These are phyloP conservation scores for Colletotrichum aenigma DNA, from an alignment of 2,329 filamentous ascomycete species.

Conservation along the genomic window DNA sequence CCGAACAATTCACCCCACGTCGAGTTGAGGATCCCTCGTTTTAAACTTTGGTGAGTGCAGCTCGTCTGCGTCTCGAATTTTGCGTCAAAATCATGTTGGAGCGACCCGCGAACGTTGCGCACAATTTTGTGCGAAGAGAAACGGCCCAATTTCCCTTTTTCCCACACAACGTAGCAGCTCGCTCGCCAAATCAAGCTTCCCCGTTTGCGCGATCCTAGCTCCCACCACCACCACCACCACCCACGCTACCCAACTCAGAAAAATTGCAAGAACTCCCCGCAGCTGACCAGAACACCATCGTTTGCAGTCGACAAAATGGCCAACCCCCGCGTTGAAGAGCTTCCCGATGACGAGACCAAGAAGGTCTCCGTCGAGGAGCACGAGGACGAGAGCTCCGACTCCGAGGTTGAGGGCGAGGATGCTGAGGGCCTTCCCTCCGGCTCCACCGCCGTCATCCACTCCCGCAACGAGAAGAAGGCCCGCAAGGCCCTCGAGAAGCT, in stretches of 20 bases:
- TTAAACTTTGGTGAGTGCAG: conserved; percentile 39
- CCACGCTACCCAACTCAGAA: background rate
- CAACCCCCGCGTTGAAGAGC: conserved; percentile 97
- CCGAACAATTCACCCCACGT: conserved; percentile 6
- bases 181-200: conserved; percentile 17
- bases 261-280: background rate
- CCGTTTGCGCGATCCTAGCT: conserved; percentile 18
- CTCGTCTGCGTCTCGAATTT: background rate
- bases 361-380: conserved; percentile 80
- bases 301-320: conserved; percentile 71
- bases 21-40: conserved; percentile 28
- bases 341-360: conserved; percentile 88
- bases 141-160: conserved; percentile 4
- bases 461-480: conserved; percentile 99
- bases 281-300: background rate
- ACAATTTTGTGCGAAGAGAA: conserved; percentile 12
- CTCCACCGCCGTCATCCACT: conserved; percentile 90
- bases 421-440: conserved; percentile 69
- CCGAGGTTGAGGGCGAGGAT: conserved; percentile 63
- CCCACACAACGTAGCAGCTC: background rate
- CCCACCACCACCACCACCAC: conserved; percentile 13
- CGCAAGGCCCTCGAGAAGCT: conserved; percentile 99
- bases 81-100: background rate
- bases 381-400: conserved; percentile 74
- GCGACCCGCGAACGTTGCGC: background rate